Evolutionary conservation across 2,329 filamentous ascomycete genomes (phyloP).

Genomic region (Fusarium xylarioides): DNA sequence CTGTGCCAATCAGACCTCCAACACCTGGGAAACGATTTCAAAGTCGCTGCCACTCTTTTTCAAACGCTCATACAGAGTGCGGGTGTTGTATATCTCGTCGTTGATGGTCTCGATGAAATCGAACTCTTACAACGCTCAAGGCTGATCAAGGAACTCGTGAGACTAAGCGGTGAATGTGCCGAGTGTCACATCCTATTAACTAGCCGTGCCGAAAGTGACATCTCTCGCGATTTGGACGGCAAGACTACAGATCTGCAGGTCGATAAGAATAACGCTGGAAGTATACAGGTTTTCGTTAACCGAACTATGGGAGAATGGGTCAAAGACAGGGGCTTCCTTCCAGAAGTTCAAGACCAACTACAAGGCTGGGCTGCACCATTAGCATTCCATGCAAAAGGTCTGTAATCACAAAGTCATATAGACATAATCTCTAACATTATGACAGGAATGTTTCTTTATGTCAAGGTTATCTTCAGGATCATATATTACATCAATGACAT

Average conservation of each 20-base stretch:
- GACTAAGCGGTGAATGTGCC: accelerated
- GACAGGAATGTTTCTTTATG: neutral
- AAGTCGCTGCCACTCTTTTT: accelerated
- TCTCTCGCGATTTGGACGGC: accelerated
- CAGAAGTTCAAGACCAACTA: accelerated
- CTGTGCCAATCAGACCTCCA: accelerated
- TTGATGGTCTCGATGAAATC: neutral
- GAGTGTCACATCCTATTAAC: accelerated
- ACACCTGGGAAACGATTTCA: neutral
- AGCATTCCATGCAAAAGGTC: accelerated
- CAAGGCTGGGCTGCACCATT: neutral
- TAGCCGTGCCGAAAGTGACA: accelerated
- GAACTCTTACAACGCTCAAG: accelerated
- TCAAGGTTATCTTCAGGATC: accelerated
- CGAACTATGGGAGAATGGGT: neutral
- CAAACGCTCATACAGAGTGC: neutral
- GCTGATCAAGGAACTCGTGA: neutral
- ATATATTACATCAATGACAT: neutral
- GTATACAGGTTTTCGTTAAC: accelerated
- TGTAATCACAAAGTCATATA: too few species aligned
- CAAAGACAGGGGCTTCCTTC: accelerated
- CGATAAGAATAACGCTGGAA: neutral
- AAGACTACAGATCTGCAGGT: accelerated
- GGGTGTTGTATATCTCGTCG: neutral
- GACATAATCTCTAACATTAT: neutral